Evolutionary conservation across 441 rosid genomes (phyloP).

Genomic region (Macaranga tanarius): DNA sequence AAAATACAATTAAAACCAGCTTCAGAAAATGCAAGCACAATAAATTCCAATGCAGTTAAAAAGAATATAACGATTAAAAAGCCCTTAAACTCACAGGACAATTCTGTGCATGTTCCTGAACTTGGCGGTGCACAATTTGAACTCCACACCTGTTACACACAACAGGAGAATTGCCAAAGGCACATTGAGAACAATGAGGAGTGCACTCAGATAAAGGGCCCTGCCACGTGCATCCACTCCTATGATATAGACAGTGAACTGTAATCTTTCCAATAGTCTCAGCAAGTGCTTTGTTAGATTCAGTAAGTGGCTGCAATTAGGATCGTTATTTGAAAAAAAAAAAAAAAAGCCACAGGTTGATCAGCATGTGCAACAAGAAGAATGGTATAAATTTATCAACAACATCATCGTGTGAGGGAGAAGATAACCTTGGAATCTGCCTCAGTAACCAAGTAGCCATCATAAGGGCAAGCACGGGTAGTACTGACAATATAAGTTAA

Average conservation of each 20-base stretch:
- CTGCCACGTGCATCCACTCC: slow-evolving; percentile 83
- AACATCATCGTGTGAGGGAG: slow-evolving; percentile 1
- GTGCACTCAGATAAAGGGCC: slow-evolving; percentile 67
- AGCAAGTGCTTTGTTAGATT: slow-evolving; percentile 60
- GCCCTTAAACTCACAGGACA: slow-evolving; percentile 61
- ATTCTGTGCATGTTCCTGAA: slow-evolving; percentile 73
- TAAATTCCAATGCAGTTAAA: neutral
- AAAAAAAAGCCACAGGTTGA: neutral
- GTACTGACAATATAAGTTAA: slow-evolving; percentile 56
- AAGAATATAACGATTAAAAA: neutral
- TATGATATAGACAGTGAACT: slow-evolving; percentile 65
- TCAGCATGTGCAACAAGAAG: slow-evolving; percentile 19
- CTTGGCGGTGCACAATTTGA: slow-evolving; percentile 71
- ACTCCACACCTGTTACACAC: slow-evolving; percentile 67
- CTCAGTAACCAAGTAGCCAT: slow-evolving; percentile 77
- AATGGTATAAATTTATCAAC: neutral
- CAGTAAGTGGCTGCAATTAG: slow-evolving; percentile 58
- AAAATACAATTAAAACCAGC: neutral
- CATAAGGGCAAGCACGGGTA: slow-evolving; percentile 75
- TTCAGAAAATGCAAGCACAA: neutral
- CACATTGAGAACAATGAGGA: slow-evolving; percentile 68
- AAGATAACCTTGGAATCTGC: slow-evolving; percentile 69
- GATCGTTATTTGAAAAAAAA: neutral
- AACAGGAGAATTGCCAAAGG: slow-evolving; percentile 70
- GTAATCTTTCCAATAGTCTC: slow-evolving; percentile 58